These are phyloP conservation scores for Yamadazyma oceani DNA, from an alignment of 1,139 yeast genomes.

Conservation along the genomic window DNA sequence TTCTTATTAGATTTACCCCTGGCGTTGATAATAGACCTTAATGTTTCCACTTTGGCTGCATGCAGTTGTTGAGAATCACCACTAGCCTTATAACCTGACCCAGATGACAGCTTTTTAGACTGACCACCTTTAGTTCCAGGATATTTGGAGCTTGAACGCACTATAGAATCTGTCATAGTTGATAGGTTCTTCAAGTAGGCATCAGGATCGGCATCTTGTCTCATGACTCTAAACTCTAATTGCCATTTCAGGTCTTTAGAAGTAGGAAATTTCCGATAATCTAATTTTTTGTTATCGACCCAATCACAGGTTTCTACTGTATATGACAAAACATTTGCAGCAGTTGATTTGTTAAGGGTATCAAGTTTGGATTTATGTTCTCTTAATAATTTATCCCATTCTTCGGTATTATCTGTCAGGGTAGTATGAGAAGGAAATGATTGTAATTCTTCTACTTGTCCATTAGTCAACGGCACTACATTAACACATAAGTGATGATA, in stretches of 20 bases:
- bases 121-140: background rate
- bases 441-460: constrained; percentile 27
- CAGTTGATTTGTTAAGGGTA: constrained; percentile 9
- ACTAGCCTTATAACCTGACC: too few relatives aligned
- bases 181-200: constrained; percentile 5
- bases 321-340: constrained; percentile 9
- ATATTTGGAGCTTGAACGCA: too few relatives aligned
- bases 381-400: constrained; percentile 1
- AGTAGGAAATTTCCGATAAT: constrained; percentile 9
- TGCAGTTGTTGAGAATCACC: too few relatives aligned
- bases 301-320: constrained; percentile 8
- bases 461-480: constrained; percentile 34
- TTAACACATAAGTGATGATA: constrained; percentile 24
- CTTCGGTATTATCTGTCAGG: constrained; percentile 2
- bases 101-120: too few relatives aligned
- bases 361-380: constrained; percentile 7
- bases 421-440: constrained; percentile 17
- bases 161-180: too few relatives aligned
- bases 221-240: constrained; percentile 8
- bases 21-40: too few relatives aligned
- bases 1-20: too few relatives aligned
- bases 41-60: too few relatives aligned
- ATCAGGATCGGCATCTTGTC: constrained; percentile 9
- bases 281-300: constrained; percentile 7
- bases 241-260: constrained; percentile 9